Evolutionary conservation across 129 eudicot genomes (phyloP).

Genomic region (Flaveria trinervia): DNA sequence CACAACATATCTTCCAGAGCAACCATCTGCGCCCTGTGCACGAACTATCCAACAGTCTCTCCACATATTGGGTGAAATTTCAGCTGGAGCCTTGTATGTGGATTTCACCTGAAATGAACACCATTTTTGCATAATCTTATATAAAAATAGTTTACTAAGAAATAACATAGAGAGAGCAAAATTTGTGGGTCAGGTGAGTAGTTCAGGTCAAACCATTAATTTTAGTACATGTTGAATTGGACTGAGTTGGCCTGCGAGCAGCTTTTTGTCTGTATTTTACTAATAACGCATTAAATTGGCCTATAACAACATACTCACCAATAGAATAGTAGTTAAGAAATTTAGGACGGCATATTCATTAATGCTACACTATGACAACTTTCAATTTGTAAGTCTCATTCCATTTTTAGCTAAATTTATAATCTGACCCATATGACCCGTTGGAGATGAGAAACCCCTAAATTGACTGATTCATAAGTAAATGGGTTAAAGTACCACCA

Average conservation of each 20-base stretch:
- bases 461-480: neutral
- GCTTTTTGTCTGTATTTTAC: too few species aligned
- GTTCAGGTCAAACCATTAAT: neutral
- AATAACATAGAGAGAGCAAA: neutral
- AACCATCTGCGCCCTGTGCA: constrained; percentile 89
- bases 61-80: constrained; percentile 67
- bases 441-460: neutral
- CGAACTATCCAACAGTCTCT: constrained; percentile 91
- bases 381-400: neutral
- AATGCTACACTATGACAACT: neutral
- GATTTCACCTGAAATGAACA: constrained; percentile 63
- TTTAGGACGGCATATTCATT: neutral
- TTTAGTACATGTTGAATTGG: neutral
- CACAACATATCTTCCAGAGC: constrained; percentile 80
- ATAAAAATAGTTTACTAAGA: neutral
- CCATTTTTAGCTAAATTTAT: neutral
- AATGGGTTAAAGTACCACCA: neutral
- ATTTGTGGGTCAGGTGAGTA: neutral
- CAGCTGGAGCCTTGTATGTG: constrained; percentile 66
- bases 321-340: neutral
- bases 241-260: neutral
- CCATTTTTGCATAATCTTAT: constrained; percentile 23
- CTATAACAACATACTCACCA: neutral
- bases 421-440: neutral
- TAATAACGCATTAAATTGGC: neutral